Evolutionary conservation across 352 stramenopile genomes (phyloP), one percentile per base, ranked within the genome.

Genomic region (Phytopythium helicoides): DNA sequence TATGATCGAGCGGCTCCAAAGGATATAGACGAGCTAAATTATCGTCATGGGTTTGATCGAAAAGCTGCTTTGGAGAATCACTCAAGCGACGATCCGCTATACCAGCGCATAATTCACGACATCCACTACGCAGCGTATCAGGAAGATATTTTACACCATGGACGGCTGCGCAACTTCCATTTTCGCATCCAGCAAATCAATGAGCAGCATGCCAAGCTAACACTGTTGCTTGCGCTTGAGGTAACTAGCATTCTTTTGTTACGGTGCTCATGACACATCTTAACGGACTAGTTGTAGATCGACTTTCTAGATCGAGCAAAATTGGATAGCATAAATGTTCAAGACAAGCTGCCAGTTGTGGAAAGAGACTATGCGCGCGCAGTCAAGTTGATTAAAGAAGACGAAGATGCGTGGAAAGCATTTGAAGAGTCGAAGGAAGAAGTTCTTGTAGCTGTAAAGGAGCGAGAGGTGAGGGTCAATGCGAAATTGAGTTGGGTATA

Each of bases 11-110:
- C 68, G 23, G 68, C 75, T 16, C 77, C 76, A 0, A 86, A 88
- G 53, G 66, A 64, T 0, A 93, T 93, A 14, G 80, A 86, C 6
- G 72, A 81, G 0, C 73, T 89, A 28, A 86, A 93, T 40, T 90
- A 76, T 28, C 73, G 82, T 1, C 82, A 93, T 28, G 63, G 68
- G 1, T 73, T 91, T 8, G 73, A 87, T 47, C 68, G 76, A 0
- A 49, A 69, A 22, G 51, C 54, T 7, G 45, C 72, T 2, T 28
- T 74, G 1, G 21, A 59, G 3, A 46, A 56, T 22, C 44, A 65
- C 0, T 52, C 67, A 14, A 73, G 70, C 14, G 69, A 60, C 1
- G 66, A 83, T n/a, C 60, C 61, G 2, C 28, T 88, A 9, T 86
- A 86, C 55, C 61, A 62, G 26, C 75, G 80, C 16, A 52, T 73